Conservation (phyloP, 73 alveolate species). For the Paraurostyla sp. region DNA sequence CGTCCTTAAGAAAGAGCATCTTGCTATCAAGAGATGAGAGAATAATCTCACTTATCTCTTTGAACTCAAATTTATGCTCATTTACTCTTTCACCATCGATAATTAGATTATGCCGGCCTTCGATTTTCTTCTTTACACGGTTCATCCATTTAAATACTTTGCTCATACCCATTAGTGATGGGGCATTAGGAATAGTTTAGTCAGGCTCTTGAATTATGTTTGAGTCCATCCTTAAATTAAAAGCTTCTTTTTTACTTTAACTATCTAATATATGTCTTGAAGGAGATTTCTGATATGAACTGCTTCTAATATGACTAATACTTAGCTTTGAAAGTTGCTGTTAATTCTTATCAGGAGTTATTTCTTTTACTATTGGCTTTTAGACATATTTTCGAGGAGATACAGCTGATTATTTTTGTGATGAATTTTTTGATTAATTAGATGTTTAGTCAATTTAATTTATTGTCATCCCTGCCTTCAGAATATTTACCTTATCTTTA, state of each 20-base stretch:
- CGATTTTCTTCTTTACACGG: slow-evolving; percentile 14
- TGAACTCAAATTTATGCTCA: slow-evolving; percentile 40
- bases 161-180: background rate
- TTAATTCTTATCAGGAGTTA: too few species aligned
- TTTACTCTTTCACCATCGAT: background rate
- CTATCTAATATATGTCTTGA: too few species aligned
- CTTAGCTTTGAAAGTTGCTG: too few species aligned
- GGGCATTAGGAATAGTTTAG: background rate
- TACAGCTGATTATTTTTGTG: too few species aligned
- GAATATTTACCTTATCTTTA: slow-evolving; percentile 1
- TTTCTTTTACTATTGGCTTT: too few species aligned
- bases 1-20: slow-evolving; percentile 2
- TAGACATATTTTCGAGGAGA: too few species aligned
- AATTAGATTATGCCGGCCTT: background rate
- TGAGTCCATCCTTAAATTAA: background rate
- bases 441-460: background rate
- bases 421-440: background rate
- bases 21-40: slow-evolving; percentile 7
- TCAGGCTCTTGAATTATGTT: background rate
- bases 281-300: too few species aligned
- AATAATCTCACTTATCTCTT: slow-evolving; percentile 29
- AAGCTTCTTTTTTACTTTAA: background rate
- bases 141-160: slow-evolving; percentile 38
- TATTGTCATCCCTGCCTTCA: slow-evolving; percentile 7
- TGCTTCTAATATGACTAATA: too few species aligned